Percentiles rank a stretch among this genome's conserved stretches.
phyloP scores from a whole-genome alignment of 768 basidiomycete species.

The Tremella mesenterica region DNA sequence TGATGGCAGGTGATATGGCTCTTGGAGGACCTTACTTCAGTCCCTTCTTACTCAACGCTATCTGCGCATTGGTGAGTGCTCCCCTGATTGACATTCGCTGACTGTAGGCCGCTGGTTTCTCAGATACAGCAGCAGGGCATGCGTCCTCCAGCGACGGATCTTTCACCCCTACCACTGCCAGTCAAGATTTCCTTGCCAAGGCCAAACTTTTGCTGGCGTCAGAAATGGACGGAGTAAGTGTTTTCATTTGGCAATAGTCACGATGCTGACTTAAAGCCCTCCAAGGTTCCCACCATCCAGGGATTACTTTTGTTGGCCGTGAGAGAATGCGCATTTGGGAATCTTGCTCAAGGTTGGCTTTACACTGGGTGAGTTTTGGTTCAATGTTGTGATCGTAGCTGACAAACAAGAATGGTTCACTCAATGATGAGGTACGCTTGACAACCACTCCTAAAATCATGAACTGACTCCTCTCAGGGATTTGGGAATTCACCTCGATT shows the following conservation, averaged over 20 bases:
- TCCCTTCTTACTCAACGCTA: conserved; percentile 17
- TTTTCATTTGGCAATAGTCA: too few relatives aligned
- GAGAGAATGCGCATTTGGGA: conserved; percentile 15
- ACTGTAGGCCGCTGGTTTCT: conserved; percentile 12
- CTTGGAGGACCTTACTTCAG: conserved; percentile 20
- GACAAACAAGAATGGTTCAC: conserved; percentile 16
- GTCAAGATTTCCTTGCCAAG: conserved; percentile 9
- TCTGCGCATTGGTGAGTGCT: conserved; percentile 12
- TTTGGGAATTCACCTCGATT: conserved; percentile 19
- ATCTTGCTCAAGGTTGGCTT: conserved; percentile 16
- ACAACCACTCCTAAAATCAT: neutral
- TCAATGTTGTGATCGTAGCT: neutral
- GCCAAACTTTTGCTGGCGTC: conserved; percentile 12
- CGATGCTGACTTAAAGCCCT: conserved; percentile 6
- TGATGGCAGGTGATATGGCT: conserved; percentile 19
- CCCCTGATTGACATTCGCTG: neutral
- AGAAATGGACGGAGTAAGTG: conserved; percentile 20
- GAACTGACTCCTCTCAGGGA: conserved; percentile 5
- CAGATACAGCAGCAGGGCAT: conserved; percentile 4
- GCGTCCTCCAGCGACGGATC: neutral
- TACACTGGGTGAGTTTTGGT: conserved; percentile 16
- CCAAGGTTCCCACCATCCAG: conserved; percentile 18
- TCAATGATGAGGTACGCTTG: conserved; percentile 14
- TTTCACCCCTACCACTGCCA: neutral
- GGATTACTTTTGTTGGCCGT: conserved; percentile 16